A percentile compares a stretch with the other conserved stretches of the same genome.
Evolutionary conservation across 140 eudicot species (phyloP).

Genomic region (Erigeron philadelphicus): DNA sequence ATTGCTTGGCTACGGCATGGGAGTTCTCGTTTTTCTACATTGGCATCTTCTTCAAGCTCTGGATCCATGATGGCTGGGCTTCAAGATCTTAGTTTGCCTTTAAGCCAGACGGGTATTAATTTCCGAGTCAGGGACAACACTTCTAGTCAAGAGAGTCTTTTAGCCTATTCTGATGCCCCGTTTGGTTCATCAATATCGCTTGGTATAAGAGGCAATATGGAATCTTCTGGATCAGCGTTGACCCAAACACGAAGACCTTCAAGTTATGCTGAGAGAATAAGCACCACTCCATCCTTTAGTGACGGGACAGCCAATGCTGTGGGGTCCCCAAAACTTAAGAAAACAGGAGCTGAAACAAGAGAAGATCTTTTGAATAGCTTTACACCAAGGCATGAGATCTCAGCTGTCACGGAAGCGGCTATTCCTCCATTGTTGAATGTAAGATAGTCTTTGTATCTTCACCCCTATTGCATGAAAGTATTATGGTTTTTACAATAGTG

Average conservation of each 20-base stretch:
- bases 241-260: conserved; percentile 58
- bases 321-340: conserved; percentile 83
- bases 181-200: conserved; percentile 46
- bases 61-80: conserved; percentile 58
- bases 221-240: conserved; percentile 45
- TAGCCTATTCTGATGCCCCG: conserved; percentile 43
- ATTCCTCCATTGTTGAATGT: conserved; percentile 49
- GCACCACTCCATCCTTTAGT: conserved; percentile 58
- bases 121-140: conserved; percentile 45
- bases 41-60: conserved; percentile 45
- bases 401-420: conserved; percentile 46
- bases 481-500: background rate
- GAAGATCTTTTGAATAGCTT: conserved; percentile 71
- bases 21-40: conserved; percentile 50
- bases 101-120: conserved; percentile 41
- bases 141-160: conserved; percentile 46
- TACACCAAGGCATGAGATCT: conserved; percentile 51
- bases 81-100: conserved; percentile 51
- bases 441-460: conserved; percentile 17
- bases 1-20: conserved; percentile 45
- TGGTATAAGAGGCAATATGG: conserved; percentile 46
- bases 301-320: conserved; percentile 50
- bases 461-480: background rate
- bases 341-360: conserved; percentile 75
- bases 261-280: conserved; percentile 89